phyloP scores from a whole-genome alignment of 2,329 filamentous ascomycete genomes.

The Eutypella sp. region DNA sequence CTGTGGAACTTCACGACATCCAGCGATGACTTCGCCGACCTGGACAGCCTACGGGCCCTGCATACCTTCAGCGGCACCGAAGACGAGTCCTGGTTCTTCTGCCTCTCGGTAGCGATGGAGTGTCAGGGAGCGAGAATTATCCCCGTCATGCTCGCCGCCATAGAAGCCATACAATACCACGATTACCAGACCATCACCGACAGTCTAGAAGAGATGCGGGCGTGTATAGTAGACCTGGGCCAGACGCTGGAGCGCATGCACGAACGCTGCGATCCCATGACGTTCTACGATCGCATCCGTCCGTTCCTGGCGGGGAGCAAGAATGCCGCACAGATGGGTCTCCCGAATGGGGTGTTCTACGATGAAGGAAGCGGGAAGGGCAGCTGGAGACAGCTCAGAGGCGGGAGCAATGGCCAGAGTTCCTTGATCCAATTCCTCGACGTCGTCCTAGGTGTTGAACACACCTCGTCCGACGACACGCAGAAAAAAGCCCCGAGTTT shows the following conservation, averaged over 20 bases:
- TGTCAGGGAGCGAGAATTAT: slow-evolving; percentile 71
- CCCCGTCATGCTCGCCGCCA: slow-evolving; percentile 71
- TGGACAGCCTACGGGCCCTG: slow-evolving; percentile 66
- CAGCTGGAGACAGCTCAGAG: slow-evolving; percentile 72
- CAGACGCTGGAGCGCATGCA: slow-evolving; percentile 75
- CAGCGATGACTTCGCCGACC: slow-evolving; percentile 50
- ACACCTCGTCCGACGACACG: slow-evolving; percentile 40
- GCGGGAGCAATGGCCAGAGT: slow-evolving; percentile 90
- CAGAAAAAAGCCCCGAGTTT: slow-evolving; percentile 34
- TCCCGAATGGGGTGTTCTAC: slow-evolving; percentile 80
- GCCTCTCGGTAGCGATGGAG: slow-evolving; percentile 87
- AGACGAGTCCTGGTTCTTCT: slow-evolving; percentile 93
- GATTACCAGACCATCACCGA: slow-evolving; percentile 57
- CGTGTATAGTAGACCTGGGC: slow-evolving; percentile 64
- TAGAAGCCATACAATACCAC: slow-evolving; percentile 59
- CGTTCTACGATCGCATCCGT: slow-evolving; percentile 85
- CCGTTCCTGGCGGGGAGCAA: slow-evolving; percentile 88
- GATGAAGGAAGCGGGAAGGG: slow-evolving; percentile 65
- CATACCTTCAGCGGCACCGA: slow-evolving; percentile 83
- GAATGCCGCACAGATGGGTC: slow-evolving; percentile 81
- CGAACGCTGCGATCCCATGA: slow-evolving; percentile 77
- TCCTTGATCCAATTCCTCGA: slow-evolving; percentile 93
- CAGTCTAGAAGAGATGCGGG: slow-evolving; percentile 60
- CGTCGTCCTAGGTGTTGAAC: slow-evolving; percentile 76
- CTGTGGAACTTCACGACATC: slow-evolving; percentile 81